Percentiles rank a stretch among this genome's conserved stretches.
Evolutionary conservation across 2,329 filamentous ascomycete genomes (phyloP).

Genomic region (Drechslerella coelobrocha): DNA sequence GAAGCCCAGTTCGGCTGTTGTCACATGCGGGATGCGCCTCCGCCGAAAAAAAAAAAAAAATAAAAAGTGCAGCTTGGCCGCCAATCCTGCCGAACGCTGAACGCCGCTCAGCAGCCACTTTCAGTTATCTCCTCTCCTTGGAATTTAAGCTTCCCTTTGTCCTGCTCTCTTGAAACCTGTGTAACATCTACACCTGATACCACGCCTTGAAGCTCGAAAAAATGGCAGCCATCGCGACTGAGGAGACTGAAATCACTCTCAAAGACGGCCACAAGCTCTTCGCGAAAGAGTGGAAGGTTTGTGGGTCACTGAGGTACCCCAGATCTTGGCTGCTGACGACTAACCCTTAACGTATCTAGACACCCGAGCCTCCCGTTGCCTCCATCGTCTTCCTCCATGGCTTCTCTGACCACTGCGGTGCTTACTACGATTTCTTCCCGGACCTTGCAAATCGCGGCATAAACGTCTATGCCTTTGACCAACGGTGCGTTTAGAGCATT

Average conservation of each 20-base stretch:
- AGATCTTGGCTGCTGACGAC: constrained; percentile 19
- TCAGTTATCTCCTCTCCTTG: background rate
- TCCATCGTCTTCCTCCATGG: constrained; percentile 85
- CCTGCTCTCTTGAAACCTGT: constrained; percentile 5
- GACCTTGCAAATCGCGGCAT: constrained; percentile 74
- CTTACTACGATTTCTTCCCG: constrained; percentile 77
- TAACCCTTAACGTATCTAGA: constrained; percentile 59
- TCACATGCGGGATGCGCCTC: background rate
- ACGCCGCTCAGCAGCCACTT: background rate
- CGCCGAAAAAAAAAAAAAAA: no score
- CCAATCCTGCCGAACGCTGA: background rate
- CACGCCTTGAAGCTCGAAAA: constrained; percentile 7
- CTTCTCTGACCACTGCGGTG: constrained; percentile 82
- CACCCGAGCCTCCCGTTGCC: constrained; percentile 67
- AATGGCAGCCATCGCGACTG: constrained; percentile 57
- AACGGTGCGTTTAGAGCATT: constrained; percentile 61
- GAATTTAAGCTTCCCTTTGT: background rate
- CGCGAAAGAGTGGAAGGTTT: constrained; percentile 68
- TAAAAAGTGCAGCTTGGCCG: background rate
- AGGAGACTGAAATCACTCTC: constrained; percentile 64
- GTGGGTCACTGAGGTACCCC: constrained; percentile 20
- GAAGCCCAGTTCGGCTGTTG: no score
- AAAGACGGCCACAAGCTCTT: constrained; percentile 66
- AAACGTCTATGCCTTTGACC: constrained; percentile 78
- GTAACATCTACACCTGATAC: no score